A percentile compares a stretch with the other conserved stretches of the same genome.
phyloP scores from a whole-genome alignment of 768 basidiomycete genomes.

The Mycena chlorophos region DNA sequence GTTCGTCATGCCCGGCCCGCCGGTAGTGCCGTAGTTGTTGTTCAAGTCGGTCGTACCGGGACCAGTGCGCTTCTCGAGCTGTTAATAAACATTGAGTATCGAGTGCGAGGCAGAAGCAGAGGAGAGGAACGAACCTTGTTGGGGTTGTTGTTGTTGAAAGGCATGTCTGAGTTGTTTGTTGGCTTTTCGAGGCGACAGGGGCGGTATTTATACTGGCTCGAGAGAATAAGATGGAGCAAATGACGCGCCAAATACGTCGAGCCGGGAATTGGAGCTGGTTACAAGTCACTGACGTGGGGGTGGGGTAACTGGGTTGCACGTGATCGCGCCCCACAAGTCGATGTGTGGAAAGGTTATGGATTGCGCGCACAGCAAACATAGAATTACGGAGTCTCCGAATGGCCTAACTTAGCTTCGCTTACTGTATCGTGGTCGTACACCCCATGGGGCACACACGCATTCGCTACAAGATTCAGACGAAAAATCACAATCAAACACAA shows the following conservation, averaged over 20 bases:
- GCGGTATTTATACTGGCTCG: not conserved
- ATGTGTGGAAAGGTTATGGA: no score
- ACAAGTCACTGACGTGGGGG: not conserved
- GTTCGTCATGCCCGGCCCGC: not conserved
- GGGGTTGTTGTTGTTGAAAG: constrained; percentile 21
- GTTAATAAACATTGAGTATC: not conserved
- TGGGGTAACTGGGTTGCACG: not conserved
- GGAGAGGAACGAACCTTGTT: constrained; percentile 18
- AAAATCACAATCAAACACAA: no score
- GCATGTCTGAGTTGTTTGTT: constrained; percentile 26
- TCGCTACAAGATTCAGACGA: no score
- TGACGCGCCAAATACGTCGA: not conserved
- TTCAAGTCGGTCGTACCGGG: not conserved
- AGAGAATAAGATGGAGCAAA: not conserved
- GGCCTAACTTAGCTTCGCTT: no score
- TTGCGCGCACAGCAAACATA: no score
- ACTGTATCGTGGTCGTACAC: no score
- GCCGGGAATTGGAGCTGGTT: not conserved
- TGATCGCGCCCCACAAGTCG: not conserved
- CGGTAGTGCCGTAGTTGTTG: not conserved
- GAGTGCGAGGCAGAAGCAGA: not conserved
- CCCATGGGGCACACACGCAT: no score
- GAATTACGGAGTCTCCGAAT: no score
- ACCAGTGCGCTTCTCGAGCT: constrained; percentile 4
- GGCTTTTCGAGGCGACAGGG: not conserved